Evolutionary conservation across 306 rosid genomes (phyloP).

Genomic region (Begonia peltatifolia): DNA sequence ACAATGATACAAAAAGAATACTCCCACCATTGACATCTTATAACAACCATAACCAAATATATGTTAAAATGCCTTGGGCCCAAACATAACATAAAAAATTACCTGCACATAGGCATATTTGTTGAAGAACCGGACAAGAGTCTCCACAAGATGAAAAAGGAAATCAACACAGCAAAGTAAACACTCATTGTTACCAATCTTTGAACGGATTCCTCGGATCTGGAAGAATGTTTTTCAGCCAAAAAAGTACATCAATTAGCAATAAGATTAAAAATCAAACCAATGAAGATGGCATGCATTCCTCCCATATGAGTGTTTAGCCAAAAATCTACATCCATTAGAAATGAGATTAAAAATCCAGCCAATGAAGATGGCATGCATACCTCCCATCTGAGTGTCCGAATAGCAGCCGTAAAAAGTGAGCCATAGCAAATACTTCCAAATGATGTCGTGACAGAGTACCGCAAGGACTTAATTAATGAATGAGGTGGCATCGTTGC

Average conservation of each 20-base stretch:
- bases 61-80: too few relatives aligned
- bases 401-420: constrained; percentile 90
- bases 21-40: too few relatives aligned
- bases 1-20: too few relatives aligned
- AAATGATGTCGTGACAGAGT: constrained; percentile 85
- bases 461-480: constrained; percentile 47
- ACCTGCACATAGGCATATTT: constrained; percentile 99
- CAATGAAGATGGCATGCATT: constrained; percentile 10
- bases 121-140: constrained; percentile 93
- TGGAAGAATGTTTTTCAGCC: constrained; percentile 15
- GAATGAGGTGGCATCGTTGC: constrained; percentile 50
- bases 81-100: constrained; percentile 3
- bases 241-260: not conserved
- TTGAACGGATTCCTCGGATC: constrained; percentile 89
- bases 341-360: not conserved
- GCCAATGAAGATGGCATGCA: constrained; percentile 1
- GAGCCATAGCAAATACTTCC: constrained; percentile 98
- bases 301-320: constrained; percentile 79
- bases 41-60: too few relatives aligned
- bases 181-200: constrained; percentile 89
- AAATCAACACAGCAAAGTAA: constrained; percentile 95
- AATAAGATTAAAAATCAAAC: not conserved
- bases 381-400: constrained; percentile 94
- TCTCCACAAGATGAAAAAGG: constrained; percentile 91
- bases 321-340: not conserved